Base-by-base conservation (phyloP, 768 basidiomycete genomes). In the Trichaptum fuscoviolaceum region DNA sequence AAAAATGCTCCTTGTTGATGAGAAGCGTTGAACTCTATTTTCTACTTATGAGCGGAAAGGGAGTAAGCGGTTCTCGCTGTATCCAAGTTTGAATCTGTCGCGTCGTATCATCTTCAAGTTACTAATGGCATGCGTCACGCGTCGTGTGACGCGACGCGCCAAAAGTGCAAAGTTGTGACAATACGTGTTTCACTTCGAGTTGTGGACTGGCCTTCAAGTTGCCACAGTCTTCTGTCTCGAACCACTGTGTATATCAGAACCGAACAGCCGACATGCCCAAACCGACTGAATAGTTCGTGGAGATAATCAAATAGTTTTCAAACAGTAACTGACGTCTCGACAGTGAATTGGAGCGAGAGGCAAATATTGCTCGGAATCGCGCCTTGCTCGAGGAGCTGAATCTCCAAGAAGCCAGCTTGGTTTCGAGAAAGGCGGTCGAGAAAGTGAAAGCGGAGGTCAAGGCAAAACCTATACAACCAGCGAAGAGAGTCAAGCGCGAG, bases 351-450 rank as follows among this genome's bases (percentile, higher is more conserved):
- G 89, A 92, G 70, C 87, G 92, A 23, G 87, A 91, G 73, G 88
- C 86, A 9, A 94, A 92, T 71, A 92, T 94, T 59, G 91, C 90
- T 15, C 84, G 90, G 63, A 95, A 95, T 73, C 87, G 85, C 58
- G 88, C 85, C 2, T 79, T 93, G 9, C 80, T 95, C 42, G 87
- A 90, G 69, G 77, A 91, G 71, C 83, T 94, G 20, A 85, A 90
- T 20, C 80, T 92, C 35, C 83, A 85, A 70, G 84, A 84, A 69
- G 85, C 85, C 1, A 81, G 82, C 23, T 71, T 85, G 10, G 73
- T 81, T 10, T 76, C 68, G 20, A 85, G 75, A 66, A 69, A 70
- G 36, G 23, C 64, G 2, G 64, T 66, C 23, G 58, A 66, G 65
- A 69, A 76, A 30, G 67, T 76, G 8, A 81, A 79, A 67, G 65